These are phyloP conservation scores for Ascochyta clinopodiicola DNA, from an alignment of 2,329 filamentous ascomycete species.

Conservation along the genomic window DNA sequence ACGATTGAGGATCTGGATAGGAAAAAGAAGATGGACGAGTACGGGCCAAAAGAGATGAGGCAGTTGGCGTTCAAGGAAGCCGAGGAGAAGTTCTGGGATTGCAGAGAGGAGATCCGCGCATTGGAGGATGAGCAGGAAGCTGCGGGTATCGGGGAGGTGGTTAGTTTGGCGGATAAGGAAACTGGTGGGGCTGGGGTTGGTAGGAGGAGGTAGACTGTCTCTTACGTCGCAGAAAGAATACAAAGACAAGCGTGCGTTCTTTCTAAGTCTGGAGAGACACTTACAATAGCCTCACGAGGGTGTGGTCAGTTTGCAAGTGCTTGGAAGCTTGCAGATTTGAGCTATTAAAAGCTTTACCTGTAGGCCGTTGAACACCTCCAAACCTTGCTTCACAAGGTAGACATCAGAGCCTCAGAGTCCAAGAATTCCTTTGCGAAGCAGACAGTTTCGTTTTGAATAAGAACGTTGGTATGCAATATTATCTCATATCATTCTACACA, in stretches of 20 bases:
- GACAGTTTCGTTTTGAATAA: too few relatives aligned
- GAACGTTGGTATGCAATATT: neutral
- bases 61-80: slow-evolving; percentile 87
- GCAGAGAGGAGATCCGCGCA: slow-evolving; percentile 87
- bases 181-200: slow-evolving; percentile 50
- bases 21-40: slow-evolving; percentile 64
- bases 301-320: too few relatives aligned
- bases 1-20: slow-evolving; percentile 71
- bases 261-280: too few relatives aligned
- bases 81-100: slow-evolving; percentile 99
- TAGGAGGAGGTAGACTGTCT: slow-evolving; percentile 36
- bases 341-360: too few relatives aligned
- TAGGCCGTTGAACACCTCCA: too few relatives aligned
- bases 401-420: too few relatives aligned
- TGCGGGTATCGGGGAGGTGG: slow-evolving; percentile 91
- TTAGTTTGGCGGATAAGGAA: slow-evolving; percentile 78
- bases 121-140: slow-evolving; percentile 97
- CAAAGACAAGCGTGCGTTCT: too few relatives aligned
- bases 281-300: too few relatives aligned
- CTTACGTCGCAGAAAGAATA: too few relatives aligned
- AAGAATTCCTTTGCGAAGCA: too few relatives aligned
- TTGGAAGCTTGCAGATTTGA: too few relatives aligned
- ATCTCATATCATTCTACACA: neutral
- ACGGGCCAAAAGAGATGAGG: slow-evolving; percentile 81
- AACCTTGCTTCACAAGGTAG: too few relatives aligned